Evolutionary conservation across 768 basidiomycete genomes (phyloP).

Genomic region (Steccherinum ochraceum): DNA sequence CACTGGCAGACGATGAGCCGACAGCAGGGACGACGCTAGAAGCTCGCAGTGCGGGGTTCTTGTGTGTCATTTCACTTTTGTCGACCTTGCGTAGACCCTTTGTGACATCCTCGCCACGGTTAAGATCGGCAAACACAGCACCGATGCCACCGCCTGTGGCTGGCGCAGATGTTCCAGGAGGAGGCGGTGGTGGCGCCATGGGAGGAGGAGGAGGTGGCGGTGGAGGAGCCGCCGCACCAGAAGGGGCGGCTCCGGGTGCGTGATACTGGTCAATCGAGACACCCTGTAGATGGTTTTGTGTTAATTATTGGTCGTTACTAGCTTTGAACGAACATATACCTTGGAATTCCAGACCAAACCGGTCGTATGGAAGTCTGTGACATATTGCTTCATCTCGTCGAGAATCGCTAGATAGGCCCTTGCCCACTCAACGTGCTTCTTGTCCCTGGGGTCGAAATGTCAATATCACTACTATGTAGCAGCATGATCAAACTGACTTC

Average conservation of each 20-base stretch:
- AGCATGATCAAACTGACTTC: constrained; percentile 48
- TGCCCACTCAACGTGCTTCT: constrained; percentile 87
- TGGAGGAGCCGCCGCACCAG: constrained; percentile 47
- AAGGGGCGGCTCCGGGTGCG: constrained; percentile 25
- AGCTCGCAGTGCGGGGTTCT: constrained; percentile 83
- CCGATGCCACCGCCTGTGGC: constrained; percentile 48
- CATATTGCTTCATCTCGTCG: constrained; percentile 76
- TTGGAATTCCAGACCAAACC: constrained; percentile 87
- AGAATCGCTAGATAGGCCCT: constrained; percentile 61
- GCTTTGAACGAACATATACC: constrained; percentile 33
- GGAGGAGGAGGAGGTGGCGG: constrained; percentile 40
- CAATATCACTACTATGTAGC: neutral
- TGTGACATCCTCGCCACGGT: constrained; percentile 85
- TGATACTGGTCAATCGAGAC: constrained; percentile 50
- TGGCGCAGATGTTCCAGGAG: constrained; percentile 25
- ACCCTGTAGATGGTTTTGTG: too few relatives aligned
- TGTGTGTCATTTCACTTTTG: constrained; percentile 97
- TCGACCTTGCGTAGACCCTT: constrained; percentile 90
- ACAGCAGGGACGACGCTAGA: constrained; percentile 42
- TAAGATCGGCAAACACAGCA: constrained; percentile 87
- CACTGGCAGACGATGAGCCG: constrained; percentile 3
- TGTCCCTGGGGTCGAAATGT: constrained; percentile 54
- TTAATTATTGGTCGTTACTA: neutral
- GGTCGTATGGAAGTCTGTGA: constrained; percentile 78
- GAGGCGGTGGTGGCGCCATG: constrained; percentile 35